phyloP scores from a whole-genome alignment of 129 eudicot species.

The Saussurea involucrata region DNA sequence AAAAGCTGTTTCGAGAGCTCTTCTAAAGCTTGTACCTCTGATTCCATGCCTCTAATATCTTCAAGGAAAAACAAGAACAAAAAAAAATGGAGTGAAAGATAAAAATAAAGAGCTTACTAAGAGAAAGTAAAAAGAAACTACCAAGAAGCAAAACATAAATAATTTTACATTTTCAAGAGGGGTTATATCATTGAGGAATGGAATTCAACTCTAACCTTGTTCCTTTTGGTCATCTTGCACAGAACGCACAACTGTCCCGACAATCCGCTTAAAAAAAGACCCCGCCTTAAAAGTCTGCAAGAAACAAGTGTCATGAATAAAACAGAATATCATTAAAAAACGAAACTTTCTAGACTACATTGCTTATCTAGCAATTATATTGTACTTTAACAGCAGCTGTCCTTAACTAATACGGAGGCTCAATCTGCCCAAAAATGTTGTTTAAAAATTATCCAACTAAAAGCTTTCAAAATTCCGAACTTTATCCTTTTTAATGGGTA shows the following conservation, averaged over 20 bases:
- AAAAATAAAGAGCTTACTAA: neutral
- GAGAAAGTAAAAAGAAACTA: neutral
- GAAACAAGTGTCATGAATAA: slow-evolving; percentile 13
- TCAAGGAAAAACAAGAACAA: slow-evolving; percentile 26
- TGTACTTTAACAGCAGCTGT: neutral
- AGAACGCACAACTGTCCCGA: slow-evolving; percentile 96
- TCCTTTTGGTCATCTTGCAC: slow-evolving; percentile 98
- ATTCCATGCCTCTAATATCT: slow-evolving; percentile 86
- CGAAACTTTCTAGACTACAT: neutral
- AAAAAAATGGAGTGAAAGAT: neutral
- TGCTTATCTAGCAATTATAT: neutral
- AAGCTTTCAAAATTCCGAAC: neutral
- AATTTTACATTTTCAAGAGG: neutral
- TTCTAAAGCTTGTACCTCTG: slow-evolving; percentile 91
- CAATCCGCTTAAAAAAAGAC: slow-evolving; percentile 82
- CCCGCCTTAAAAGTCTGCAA: slow-evolving; percentile 72
- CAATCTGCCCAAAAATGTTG: neutral
- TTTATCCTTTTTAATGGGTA: neutral
- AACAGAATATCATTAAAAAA: neutral
- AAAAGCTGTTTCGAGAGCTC: slow-evolving; percentile 98
- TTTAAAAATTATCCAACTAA: neutral
- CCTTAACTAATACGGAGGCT: neutral
- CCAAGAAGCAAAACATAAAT: neutral
- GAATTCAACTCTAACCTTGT: slow-evolving; percentile 54
- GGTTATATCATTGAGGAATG: neutral